Base-by-base conservation (phyloP, 2,329 filamentous ascomycete species). In the Neofusicoccum kwambonambiense region DNA sequence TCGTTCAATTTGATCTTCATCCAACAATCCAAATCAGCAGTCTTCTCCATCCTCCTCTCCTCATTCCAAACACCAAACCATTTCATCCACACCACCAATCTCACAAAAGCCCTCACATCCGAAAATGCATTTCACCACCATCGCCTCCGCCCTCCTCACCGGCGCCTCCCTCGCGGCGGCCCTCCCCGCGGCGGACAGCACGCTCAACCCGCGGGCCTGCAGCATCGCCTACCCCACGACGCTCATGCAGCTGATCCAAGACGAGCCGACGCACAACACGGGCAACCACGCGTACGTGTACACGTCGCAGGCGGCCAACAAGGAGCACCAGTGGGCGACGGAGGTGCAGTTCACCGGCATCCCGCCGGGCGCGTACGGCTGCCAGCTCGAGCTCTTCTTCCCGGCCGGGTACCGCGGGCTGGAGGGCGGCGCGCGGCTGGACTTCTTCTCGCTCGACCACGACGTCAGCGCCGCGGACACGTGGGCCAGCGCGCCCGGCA, bases 301-400 rank as follows among this genome's bases (percentile, higher is more conserved):
- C 35, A 54, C 37, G 1, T 11, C 41, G n/a, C 56, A 60, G 15
- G 65, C 44, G 8, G 62, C 65, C 64, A 68, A 69, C 61, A 56
- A 51, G 44, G 13, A 27, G 4, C 37, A 65, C n/a, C 64, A 69
- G 34, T 39, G 56, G 50, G 65, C 66, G 42, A 52, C 34, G 12
- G 73, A 42, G 60, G 60, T 56, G 31, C 64, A 69, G 47, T 72
- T 72, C 67, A 57, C 41, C 62, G 67, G 63, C 61, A 63, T 74
- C 39, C 71, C 71, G 12, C 56, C 66, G 13, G 66, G 63, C n/a
- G 66, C 68, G 17, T 71, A 69, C 64, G 72, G 71, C 39, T 74
- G 72, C 68, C 67, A 69, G 51, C 68, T 73, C 45, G 71, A 74
- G 66, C 66, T 69, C 67, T 70, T 69, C 65, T 73, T 74, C 67